phyloP scores from a whole-genome alignment of 2,329 filamentous ascomycete genomes.

The Colletotrichum spaethianum region DNA sequence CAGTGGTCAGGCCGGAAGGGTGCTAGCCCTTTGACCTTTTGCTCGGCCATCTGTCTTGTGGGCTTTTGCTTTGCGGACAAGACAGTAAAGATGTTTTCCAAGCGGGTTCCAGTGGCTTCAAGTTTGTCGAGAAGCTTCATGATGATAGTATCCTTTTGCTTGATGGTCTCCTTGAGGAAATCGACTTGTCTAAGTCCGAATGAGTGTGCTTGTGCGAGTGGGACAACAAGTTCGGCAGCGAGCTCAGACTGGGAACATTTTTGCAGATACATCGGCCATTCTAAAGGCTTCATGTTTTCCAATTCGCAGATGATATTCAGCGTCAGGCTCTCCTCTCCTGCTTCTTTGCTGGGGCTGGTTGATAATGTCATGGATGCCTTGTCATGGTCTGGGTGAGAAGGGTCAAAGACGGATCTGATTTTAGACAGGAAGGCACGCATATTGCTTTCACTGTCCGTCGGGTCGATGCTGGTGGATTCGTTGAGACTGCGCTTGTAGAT shows the following conservation, averaged over 20 bases:
- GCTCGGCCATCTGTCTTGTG: constrained; percentile 60
- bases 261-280: constrained; percentile 75
- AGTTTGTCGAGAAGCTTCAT: constrained; percentile 68
- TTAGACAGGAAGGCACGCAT: constrained; percentile 77
- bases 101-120: constrained; percentile 63
- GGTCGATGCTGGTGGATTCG: constrained; percentile 80
- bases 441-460: constrained; percentile 77
- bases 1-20: constrained; percentile 61
- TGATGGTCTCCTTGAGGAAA: constrained; percentile 59
- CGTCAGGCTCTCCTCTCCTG: constrained; percentile 58
- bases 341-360: constrained; percentile 50
- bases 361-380: constrained; percentile 62
- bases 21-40: constrained; percentile 66
- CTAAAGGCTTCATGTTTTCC: constrained; percentile 74
- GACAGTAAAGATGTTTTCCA: constrained; percentile 68
- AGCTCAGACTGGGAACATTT: constrained; percentile 60
- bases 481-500: constrained; percentile 75
- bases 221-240: constrained; percentile 65
- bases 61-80: constrained; percentile 62
- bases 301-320: constrained; percentile 73
- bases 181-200: constrained; percentile 56
- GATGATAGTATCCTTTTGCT: constrained; percentile 67
- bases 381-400: constrained; percentile 58
- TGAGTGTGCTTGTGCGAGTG: constrained; percentile 64
- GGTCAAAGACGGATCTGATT: constrained; percentile 67